phyloP scores from a whole-genome alignment of 2,329 filamentous ascomycete species.

The Meredithiella fracta region DNA sequence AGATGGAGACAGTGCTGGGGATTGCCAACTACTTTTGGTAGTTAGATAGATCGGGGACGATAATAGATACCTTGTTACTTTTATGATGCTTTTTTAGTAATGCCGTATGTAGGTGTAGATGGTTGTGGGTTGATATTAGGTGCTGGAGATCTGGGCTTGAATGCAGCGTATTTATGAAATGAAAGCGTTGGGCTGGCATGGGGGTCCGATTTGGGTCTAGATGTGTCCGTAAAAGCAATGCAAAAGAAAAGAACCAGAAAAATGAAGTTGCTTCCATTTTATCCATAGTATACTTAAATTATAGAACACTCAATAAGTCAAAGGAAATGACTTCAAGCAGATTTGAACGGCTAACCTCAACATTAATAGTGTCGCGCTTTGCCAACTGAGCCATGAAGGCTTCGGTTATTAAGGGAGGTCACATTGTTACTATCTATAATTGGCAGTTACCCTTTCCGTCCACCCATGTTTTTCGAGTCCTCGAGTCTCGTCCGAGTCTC shows the following conservation, averaged over 20 bases:
- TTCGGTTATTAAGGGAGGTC: background rate
- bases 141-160: too few species aligned
- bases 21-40: too few species aligned
- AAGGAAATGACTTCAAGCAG: constrained; percentile 13
- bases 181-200: too few species aligned
- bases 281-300: background rate
- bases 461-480: too few species aligned
- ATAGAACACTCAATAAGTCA: background rate
- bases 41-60: background rate
- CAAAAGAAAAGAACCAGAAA: background rate
- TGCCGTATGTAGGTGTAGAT: background rate
- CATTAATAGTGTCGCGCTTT: constrained; percentile 15
- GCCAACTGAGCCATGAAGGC: constrained; percentile 15
- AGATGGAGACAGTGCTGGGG: too few species aligned
- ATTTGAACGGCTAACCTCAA: constrained; percentile 15
- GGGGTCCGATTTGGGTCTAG: too few species aligned
- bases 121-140: too few species aligned
- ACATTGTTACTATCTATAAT: too few species aligned
- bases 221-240: background rate
- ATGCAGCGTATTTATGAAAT: too few species aligned
- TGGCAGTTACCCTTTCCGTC: too few species aligned
- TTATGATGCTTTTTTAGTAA: background rate
- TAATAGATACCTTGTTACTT: background rate
- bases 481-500: too few species aligned
- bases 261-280: background rate